Percentiles rank a stretch among this genome's conserved stretches.
Conservation (phyloP, 495 filamentous ascomycete genomes). For the Daldinia vernicosa region DNA sequence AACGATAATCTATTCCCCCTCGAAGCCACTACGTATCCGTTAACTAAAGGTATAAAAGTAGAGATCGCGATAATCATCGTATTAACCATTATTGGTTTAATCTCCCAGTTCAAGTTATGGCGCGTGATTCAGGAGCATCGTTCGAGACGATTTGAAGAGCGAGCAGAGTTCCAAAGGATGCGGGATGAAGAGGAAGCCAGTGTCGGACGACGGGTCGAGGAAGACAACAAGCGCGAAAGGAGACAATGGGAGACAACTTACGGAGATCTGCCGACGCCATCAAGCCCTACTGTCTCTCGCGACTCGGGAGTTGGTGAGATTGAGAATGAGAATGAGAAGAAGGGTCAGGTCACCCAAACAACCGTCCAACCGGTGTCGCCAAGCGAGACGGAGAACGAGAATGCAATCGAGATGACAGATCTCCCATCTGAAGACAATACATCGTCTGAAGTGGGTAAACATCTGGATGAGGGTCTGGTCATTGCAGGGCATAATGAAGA, state of each 20-base stretch:
- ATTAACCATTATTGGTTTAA: constrained; percentile 74
- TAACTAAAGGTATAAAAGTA: constrained; percentile 86
- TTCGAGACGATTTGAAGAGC: constrained; percentile 65
- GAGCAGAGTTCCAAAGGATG: constrained; percentile 64
- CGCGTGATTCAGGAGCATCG: constrained; percentile 80
- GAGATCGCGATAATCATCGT: constrained; percentile 84
- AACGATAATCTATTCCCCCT: constrained; percentile 84
- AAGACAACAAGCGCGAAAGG: constrained; percentile 71
- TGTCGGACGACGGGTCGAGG: constrained; percentile 72
- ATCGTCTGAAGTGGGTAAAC: constrained; percentile 38
- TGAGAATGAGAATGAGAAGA: constrained; percentile 63
- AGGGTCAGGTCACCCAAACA: constrained; percentile 44
- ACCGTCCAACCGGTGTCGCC: constrained; percentile 36
- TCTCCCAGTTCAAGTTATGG: constrained; percentile 90
- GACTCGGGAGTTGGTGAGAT: constrained; percentile 65
- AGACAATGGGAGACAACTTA: constrained; percentile 84
- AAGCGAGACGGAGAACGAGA: constrained; percentile 41
- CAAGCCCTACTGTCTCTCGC: constrained; percentile 40
- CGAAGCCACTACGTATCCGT: constrained; percentile 77
- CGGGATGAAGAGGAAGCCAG: constrained; percentile 76
- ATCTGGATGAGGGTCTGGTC: constrained; percentile 47
- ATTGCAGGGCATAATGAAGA: constrained; percentile 44
- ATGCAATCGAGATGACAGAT: constrained; percentile 49
- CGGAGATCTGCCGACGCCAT: constrained; percentile 59
- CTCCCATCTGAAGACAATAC: constrained; percentile 37